These are phyloP conservation scores for Lachnellula suecica DNA, from an alignment of 2,329 filamentous ascomycete species.

Conservation along the genomic window DNA sequence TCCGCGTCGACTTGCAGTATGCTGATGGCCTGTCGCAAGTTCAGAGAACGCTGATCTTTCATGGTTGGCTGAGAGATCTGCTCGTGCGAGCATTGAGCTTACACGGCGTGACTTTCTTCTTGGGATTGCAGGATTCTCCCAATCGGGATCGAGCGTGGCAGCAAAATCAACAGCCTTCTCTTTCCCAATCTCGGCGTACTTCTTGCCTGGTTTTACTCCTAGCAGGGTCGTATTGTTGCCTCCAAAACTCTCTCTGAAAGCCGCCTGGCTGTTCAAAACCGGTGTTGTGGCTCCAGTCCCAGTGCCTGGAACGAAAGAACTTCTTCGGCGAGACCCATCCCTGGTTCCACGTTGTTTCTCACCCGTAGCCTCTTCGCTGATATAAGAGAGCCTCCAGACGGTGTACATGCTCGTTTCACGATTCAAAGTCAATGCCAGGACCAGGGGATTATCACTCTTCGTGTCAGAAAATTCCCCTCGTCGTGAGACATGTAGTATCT, in stretches of 20 bases:
- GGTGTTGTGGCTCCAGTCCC: conserved; percentile 78
- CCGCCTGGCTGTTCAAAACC: conserved; percentile 55
- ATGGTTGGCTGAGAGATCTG: conserved; percentile 82
- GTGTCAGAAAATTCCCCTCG: conserved; percentile 50
- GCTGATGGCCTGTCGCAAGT: conserved; percentile 48
- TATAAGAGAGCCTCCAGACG: conserved; percentile 80
- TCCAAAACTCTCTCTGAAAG: conserved; percentile 76
- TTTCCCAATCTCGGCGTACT: conserved; percentile 20
- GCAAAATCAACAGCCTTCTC: conserved; percentile 57
- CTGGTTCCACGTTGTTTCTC: conserved; percentile 26
- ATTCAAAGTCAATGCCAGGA: conserved; percentile 80
- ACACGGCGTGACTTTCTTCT: conserved; percentile 72
- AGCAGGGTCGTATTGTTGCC: conserved; percentile 16
- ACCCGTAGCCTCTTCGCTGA: conserved; percentile 60
- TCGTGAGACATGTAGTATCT: conserved; percentile 79
- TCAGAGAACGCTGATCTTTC: conserved; percentile 81
- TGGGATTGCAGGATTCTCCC: conserved; percentile 49
- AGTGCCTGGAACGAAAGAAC: conserved; percentile 66
- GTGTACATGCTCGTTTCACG: conserved; percentile 74
- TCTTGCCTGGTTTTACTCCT: conserved; percentile 19
- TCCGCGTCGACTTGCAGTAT: conserved; percentile 38
- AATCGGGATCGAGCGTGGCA: conserved; percentile 70
- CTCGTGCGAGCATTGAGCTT: conserved; percentile 85
- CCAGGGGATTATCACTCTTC: conserved; percentile 50
- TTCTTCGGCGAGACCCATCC: conserved; percentile 47